Percentiles rank a stretch among this genome's conserved stretches.
These are phyloP conservation scores for Cantharellus cinnabarinus DNA, from an alignment of 768 basidiomycete species.

Conservation along the genomic window DNA sequence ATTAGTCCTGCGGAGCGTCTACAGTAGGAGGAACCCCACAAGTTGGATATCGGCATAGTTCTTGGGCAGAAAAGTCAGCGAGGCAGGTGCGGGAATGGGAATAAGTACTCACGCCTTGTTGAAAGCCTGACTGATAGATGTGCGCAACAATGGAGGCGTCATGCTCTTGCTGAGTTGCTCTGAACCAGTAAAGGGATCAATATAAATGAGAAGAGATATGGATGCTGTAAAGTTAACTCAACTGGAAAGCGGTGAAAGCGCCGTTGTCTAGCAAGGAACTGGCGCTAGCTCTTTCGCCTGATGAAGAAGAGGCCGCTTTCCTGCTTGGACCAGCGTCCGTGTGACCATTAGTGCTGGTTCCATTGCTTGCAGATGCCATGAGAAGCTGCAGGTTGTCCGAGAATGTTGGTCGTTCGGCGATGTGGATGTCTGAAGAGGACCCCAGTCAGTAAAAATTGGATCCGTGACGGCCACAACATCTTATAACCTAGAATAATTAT, in stretches of 20 bases:
- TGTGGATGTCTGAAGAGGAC: not conserved
- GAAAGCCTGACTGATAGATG: conserved; percentile 60
- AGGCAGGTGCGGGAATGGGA: conserved; percentile 5
- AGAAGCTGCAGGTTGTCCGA: not conserved
- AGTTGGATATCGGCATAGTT: conserved; percentile 69
- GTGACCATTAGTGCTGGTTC: conserved; percentile 1
- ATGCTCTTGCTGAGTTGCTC: conserved; percentile 26
- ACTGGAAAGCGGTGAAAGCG: conserved; percentile 3
- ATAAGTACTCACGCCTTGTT: conserved; percentile 44
- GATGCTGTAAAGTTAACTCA: not conserved
- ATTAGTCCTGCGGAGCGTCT: not conserved
- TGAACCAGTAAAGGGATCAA: conserved; percentile 6
- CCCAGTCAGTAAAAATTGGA: not conserved
- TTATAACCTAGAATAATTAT: not conserved
- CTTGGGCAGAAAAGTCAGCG: conserved; percentile 19
- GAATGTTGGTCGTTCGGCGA: not conserved
- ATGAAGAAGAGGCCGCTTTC: conserved; percentile 27
- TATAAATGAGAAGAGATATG: not conserved
- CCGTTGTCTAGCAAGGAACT: conserved; percentile 36
- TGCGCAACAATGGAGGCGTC: conserved; percentile 63
- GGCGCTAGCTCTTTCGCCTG: conserved; percentile 27
- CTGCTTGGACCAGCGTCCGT: conserved; percentile 10
- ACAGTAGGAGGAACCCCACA: conserved; percentile 23
- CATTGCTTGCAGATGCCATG: not conserved
- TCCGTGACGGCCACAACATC: not conserved